phyloP scores from a whole-genome alignment of 371 early-diverging fungal genomes.

The Amoeboaphelidium protococcarum region DNA sequence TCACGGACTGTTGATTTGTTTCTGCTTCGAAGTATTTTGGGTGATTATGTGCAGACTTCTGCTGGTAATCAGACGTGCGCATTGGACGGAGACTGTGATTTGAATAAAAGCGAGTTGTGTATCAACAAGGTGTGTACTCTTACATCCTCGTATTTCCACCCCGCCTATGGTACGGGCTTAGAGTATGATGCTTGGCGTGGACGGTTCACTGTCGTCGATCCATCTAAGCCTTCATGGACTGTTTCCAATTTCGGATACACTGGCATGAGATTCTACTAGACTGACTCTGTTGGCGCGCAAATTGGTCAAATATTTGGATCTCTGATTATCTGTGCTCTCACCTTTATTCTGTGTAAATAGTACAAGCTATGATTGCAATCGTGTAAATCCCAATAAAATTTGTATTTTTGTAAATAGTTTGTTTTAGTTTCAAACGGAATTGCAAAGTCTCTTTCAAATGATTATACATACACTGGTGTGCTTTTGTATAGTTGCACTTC shows the following conservation, averaged over 20 bases:
- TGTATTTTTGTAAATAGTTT: too few species aligned
- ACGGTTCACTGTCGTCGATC: background rate
- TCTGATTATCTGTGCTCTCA: too few species aligned
- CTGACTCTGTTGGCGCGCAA: background rate
- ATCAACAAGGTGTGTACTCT: background rate
- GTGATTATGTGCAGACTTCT: background rate
- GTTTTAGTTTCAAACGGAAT: too few species aligned
- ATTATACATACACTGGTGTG: too few species aligned
- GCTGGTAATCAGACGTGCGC: background rate
- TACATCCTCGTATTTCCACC: background rate
- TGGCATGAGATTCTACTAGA: background rate
- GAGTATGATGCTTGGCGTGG: background rate
- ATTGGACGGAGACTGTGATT: background rate
- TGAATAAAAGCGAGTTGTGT: background rate
- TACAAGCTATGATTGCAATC: too few species aligned
- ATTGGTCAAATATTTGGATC: background rate
- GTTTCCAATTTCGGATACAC: background rate
- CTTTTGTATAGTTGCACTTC: too few species aligned
- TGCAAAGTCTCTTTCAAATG: too few species aligned
- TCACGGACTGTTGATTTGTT: too few species aligned
- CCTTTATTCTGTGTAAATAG: too few species aligned
- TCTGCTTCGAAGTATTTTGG: too few species aligned
- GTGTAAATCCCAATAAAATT: too few species aligned
- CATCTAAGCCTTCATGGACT: background rate
- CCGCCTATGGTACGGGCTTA: background rate